Evolutionary conservation across 768 basidiomycete species (phyloP).

Genomic region (Auricularia sp.): DNA sequence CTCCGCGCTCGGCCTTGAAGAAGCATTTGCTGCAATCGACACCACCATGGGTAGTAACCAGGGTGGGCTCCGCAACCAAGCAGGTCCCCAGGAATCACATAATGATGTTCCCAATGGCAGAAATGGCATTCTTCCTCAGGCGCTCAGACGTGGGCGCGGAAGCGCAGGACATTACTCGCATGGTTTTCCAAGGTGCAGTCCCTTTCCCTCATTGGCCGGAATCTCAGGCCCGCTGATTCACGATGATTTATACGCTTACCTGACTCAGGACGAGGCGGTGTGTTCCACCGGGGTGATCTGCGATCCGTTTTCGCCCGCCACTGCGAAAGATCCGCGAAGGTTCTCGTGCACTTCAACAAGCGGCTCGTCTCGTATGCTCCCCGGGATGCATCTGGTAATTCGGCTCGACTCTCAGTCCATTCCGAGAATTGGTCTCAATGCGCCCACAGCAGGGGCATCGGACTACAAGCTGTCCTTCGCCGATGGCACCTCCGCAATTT

Average conservation of each 20-base stretch:
- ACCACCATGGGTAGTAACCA: background rate
- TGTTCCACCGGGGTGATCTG: slow-evolving; percentile 14
- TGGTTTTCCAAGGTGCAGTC: no score
- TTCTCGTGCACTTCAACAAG: slow-evolving; percentile 35
- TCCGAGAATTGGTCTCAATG: background rate
- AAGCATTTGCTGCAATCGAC: slow-evolving; percentile 16
- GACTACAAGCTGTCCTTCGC: slow-evolving; percentile 38
- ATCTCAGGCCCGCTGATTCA: background rate
- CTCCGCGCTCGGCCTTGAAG: slow-evolving; percentile 29
- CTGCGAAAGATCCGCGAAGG: slow-evolving; percentile 57
- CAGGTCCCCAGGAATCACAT: no score
- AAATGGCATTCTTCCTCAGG: no score
- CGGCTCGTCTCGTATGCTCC: background rate
- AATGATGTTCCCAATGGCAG: no score
- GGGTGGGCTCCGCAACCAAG: background rate
- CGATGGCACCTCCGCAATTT: slow-evolving; percentile 49
- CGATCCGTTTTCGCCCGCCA: slow-evolving; percentile 26
- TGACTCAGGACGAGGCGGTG: background rate
- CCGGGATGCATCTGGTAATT: background rate
- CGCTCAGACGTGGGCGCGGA: background rate
- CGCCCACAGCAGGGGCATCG: background rate
- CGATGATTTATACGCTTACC: background rate
- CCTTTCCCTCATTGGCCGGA: no score
- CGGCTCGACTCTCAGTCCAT: background rate
- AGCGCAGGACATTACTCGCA: background rate